Evolutionary conservation across 805 yeast genomes (phyloP).

Genomic region (Wickerhamiella azymoides): DNA sequence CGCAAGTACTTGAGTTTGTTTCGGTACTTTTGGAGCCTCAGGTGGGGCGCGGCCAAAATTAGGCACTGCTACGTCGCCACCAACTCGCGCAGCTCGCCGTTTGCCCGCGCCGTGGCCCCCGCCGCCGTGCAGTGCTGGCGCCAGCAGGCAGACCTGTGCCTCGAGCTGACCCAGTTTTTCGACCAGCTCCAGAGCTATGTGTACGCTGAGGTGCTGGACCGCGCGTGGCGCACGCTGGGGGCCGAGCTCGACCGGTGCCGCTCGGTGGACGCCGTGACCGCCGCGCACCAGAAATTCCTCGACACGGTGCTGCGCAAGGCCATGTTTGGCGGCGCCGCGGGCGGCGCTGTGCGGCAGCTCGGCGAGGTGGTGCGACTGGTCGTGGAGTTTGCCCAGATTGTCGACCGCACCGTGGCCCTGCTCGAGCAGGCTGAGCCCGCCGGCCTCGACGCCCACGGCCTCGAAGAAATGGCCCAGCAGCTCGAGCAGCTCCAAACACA

Average conservation of each 20-base stretch:
- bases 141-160: slow-evolving; percentile 17
- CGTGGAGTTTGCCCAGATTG: slow-evolving; percentile 18
- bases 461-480: not conserved
- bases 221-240: slow-evolving; percentile 24
- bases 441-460: no score
- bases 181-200: slow-evolving; percentile 26
- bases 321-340: slow-evolving; percentile 20
- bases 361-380: slow-evolving; percentile 23
- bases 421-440: not conserved
- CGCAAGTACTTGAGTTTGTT: slow-evolving; percentile 60
- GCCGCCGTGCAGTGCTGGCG: slow-evolving; percentile 16
- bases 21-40: slow-evolving; percentile 71
- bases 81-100: slow-evolving; percentile 9
- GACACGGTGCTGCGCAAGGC: slow-evolving; percentile 22
- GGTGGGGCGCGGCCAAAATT: slow-evolving; percentile 44
- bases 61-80: slow-evolving; percentile 33
- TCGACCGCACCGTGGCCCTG: slow-evolving; percentile 7
- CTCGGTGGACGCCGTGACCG: slow-evolving; percentile 26
- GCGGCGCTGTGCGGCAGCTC: slow-evolving; percentile 19
- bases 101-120: slow-evolving; percentile 11
- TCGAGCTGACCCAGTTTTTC: slow-evolving; percentile 25
- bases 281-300: slow-evolving; percentile 24
- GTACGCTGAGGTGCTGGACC: slow-evolving; percentile 27
- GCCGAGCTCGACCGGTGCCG: slow-evolving; percentile 11
- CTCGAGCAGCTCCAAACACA: not conserved